Evolutionary conservation across 495 filamentous ascomycete genomes (phyloP).

Genomic region (Penicillium malachiteum): DNA sequence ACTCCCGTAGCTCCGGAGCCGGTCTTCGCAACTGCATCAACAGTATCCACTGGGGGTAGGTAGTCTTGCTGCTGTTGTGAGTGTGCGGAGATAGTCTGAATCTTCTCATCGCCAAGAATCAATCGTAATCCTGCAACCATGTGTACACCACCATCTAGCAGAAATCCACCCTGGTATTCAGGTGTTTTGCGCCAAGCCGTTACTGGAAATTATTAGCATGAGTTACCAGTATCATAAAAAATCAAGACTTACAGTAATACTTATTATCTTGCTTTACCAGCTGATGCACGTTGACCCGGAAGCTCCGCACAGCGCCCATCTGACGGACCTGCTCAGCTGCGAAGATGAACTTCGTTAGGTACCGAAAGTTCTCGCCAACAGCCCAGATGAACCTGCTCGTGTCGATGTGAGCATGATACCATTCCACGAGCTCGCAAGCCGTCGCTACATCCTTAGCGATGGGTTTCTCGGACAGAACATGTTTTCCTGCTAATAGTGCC

Average conservation of each 20-base stretch:
- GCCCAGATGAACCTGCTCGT: constrained; percentile 52
- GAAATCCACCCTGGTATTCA: constrained; percentile 72
- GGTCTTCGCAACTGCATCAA: constrained; percentile 62
- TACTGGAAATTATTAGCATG: constrained; percentile 28
- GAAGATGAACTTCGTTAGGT: constrained; percentile 55
- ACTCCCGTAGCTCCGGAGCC: constrained; percentile 61
- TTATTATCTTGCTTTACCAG: constrained; percentile 56
- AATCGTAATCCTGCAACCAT: constrained; percentile 61
- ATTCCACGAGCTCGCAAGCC: constrained; percentile 60
- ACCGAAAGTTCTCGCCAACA: constrained; percentile 79
- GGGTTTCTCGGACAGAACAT: constrained; percentile 84
- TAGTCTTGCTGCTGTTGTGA: constrained; percentile 57
- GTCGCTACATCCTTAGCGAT: constrained; percentile 65
- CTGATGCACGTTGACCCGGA: constrained; percentile 55
- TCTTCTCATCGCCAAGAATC: constrained; percentile 51
- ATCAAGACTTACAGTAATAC: constrained; percentile 50
- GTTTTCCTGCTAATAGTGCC: constrained; percentile 68
- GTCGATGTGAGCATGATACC: constrained; percentile 55
- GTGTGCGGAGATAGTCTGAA: constrained; percentile 56
- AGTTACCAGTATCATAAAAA: neutral
- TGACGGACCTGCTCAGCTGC: constrained; percentile 56
- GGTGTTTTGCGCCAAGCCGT: constrained; percentile 76
- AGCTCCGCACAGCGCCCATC: constrained; percentile 64
- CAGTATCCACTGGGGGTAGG: constrained; percentile 73
- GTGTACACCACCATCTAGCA: constrained; percentile 78